Percentiles rank a stretch among this genome's conserved stretches.
Evolutionary conservation across 345 rosid species (phyloP).

Genomic region (Raphanus sativus): DNA sequence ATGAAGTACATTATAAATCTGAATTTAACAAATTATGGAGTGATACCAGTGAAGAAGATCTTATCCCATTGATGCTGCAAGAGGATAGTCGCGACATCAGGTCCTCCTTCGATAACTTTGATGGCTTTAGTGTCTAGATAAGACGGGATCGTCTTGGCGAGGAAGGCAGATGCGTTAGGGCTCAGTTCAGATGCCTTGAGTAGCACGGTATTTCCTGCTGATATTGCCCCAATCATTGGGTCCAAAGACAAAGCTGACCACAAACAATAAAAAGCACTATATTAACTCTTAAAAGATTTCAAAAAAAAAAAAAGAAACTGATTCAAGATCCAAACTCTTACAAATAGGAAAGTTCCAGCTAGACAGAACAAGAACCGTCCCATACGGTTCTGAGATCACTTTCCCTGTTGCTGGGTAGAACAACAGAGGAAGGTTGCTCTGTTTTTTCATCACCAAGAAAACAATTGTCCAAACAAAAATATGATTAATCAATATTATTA

Average conservation of each 20-base stretch:
- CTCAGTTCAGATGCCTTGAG: constrained; percentile 79
- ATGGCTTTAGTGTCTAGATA: constrained; percentile 68
- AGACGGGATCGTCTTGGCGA: constrained; percentile 50
- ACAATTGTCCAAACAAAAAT: neutral
- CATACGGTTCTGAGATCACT: constrained; percentile 71
- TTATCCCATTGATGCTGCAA: constrained; percentile 82
- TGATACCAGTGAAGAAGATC: constrained; percentile 80
- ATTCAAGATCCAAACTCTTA: constrained; percentile 44
- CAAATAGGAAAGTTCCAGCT: constrained; percentile 92
- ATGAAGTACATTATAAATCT: no score
- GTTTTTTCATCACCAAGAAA: constrained; percentile 20
- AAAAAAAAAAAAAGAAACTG: neutral
- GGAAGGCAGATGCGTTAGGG: constrained; percentile 60
- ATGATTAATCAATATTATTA: neutral
- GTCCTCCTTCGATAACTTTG: constrained; percentile 66
- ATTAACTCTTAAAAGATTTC: neutral
- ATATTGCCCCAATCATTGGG: constrained; percentile 83
- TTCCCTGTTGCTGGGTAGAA: constrained; percentile 67
- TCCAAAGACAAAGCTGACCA: constrained; percentile 69
- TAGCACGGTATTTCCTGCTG: constrained; percentile 79
- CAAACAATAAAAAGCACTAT: neutral
- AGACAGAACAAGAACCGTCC: constrained; percentile 68
- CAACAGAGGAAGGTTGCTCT: constrained; percentile 56
- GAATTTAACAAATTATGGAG: neutral
- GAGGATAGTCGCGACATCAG: constrained; percentile 51